phyloP scores from a whole-genome alignment of 2,329 filamentous ascomycete species.

The Hymenoscyphus albidus region DNA sequence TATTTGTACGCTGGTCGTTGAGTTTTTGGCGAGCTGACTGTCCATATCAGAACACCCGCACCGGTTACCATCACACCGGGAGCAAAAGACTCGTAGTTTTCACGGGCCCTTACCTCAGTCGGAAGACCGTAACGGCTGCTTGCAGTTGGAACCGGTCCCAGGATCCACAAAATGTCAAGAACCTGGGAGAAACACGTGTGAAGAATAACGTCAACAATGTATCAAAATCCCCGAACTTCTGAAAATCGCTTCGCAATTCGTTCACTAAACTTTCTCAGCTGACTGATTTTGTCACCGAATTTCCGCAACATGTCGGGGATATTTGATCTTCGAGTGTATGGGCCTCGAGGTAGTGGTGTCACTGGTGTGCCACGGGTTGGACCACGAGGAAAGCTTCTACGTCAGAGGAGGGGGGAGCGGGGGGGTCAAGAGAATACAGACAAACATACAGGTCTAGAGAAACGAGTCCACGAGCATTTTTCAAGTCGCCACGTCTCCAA shows the following conservation, averaged over 20 bases:
- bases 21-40: background rate
- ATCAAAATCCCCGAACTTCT: background rate
- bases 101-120: background rate
- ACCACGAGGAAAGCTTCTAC: background rate
- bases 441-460: background rate
- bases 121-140: slow-evolving; percentile 1
- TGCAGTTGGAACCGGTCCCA: background rate
- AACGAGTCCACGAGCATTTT: background rate
- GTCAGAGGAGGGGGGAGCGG: background rate
- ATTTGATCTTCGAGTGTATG: background rate
- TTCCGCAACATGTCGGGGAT: background rate
- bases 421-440: background rate
- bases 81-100: background rate
- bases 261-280: background rate
- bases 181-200: background rate
- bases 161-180: background rate
- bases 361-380: background rate
- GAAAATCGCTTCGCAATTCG: background rate
- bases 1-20: background rate
- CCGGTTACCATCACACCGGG: slow-evolving; percentile 1
- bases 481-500: background rate
- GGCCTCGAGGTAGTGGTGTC: background rate
- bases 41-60: background rate
- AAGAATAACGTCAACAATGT: background rate
- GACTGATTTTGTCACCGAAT: background rate